Evolutionary conservation across 2,329 filamentous ascomycete species (phyloP), one percentile per base, ranked within the genome.

Genomic region (Penicillium glabrum): DNA sequence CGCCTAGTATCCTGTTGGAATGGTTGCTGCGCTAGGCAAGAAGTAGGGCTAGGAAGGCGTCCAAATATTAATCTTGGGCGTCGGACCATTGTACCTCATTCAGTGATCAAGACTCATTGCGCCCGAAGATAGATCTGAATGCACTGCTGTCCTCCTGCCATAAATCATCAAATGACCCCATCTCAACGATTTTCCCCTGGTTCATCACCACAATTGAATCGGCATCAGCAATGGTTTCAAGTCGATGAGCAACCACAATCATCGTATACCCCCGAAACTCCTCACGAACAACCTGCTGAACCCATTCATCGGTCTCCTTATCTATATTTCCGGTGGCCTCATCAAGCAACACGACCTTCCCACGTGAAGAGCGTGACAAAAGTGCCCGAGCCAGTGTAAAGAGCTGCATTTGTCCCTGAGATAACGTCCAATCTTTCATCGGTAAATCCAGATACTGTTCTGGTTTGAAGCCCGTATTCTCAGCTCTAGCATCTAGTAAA

Each of bases 121-220:
- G 9, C 35, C 21, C 46, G 10, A 48, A 48, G 24, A 35, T 31
- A 10, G 46, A 31, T 23, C 21, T 48, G 19, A 48, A 48, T 1
- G 27, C 26, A 33, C 46, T 46, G 44, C 5, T 23, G 10, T 35
- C 27, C 5, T 35, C 16, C 10, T 23, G 7, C 31, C 46, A 35
- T 29, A 48, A 35, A 5, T 33, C 10, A 48, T 48, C 27, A 33
- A 35, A 35, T 21, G 46, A 33, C 35, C 46, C 54, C 53, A 45
- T 57, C 56, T 56, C 56, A 47, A 51, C 57, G 43, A 44, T 21
- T 1, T 51, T 29, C 23, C 29, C 31, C 37, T 27, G 8, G 3
- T 49, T 14, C 46, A 49, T 49, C 21, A 49, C 19, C 9, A 49
- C 14, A 37, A 49, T 37, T 3, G 46, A 16, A 37, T 49, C 46